phyloP scores from a whole-genome alignment of 768 basidiomycete genomes.

The Daedalea quercina region DNA sequence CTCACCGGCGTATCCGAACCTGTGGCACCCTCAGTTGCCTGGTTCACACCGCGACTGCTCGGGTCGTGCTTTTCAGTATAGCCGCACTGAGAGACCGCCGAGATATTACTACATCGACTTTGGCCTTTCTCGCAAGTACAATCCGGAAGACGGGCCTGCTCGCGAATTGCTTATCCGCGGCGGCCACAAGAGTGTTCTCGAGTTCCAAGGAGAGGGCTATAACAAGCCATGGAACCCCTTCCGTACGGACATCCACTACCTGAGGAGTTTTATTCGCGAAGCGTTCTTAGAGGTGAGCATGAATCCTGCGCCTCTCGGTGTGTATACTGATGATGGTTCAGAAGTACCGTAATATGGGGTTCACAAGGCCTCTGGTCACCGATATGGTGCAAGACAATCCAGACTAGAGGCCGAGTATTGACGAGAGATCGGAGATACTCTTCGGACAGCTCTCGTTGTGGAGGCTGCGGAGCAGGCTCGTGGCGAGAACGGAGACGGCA shows the following conservation, averaged over 20 bases:
- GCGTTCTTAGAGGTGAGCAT: conserved; percentile 3
- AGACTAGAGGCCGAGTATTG: conserved; percentile 17
- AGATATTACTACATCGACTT: conserved; percentile 24
- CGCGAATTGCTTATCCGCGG: conserved; percentile 14
- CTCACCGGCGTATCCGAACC: conserved; percentile 9
- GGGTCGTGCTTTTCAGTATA: conserved; percentile 4
- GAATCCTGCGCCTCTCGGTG: neutral
- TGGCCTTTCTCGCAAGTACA: conserved; percentile 18
- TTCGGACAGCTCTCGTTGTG: too few relatives aligned
- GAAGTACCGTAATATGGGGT: conserved; percentile 12
- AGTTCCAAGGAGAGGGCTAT: conserved; percentile 9
- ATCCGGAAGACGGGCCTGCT: conserved; percentile 17
- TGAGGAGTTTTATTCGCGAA: conserved; percentile 12
- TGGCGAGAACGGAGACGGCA: too few relatives aligned
- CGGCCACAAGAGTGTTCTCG: conserved; percentile 17
- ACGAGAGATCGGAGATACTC: conserved; percentile 1
- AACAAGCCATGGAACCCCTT: conserved; percentile 16
- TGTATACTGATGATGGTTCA: neutral
- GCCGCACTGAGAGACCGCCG: conserved; percentile 18
- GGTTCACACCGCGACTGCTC: conserved; percentile 1
- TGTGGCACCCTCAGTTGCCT: conserved; percentile 8
- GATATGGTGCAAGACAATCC: conserved; percentile 23
- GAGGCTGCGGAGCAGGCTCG: too few relatives aligned
- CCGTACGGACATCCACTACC: conserved; percentile 16
- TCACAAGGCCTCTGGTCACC: conserved; percentile 19